Conservation (phyloP, 208 protist species). For the Acanthamoeba polyphaga region DNA sequence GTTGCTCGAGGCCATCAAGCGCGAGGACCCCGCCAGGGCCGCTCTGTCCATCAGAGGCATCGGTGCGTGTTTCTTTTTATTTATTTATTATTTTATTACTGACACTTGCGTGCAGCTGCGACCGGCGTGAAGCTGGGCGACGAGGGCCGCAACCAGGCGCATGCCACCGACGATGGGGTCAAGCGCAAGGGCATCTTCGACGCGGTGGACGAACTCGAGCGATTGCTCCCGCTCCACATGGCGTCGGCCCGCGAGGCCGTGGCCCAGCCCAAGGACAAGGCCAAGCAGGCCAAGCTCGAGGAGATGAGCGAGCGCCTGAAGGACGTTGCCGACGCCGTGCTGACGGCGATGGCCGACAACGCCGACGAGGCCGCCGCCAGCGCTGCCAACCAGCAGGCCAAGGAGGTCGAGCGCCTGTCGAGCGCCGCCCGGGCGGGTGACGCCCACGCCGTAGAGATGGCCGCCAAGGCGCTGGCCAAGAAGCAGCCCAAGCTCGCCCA, state of each 20-base stretch:
- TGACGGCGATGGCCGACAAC: slow-evolving; percentile 9
- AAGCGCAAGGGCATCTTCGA: background rate
- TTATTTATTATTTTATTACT: background rate
- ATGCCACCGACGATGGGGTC: background rate
- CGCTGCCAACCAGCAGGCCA: slow-evolving; percentile 50
- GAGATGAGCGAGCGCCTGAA: slow-evolving; percentile 35
- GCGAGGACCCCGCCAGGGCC: background rate
- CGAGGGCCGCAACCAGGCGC: background rate
- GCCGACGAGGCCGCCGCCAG: slow-evolving; percentile 38
- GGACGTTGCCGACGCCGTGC: background rate
- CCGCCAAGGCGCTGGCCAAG: slow-evolving; percentile 68
- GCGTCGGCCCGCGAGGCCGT: background rate
- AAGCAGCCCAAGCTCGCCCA: slow-evolving; percentile 50
- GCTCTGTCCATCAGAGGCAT: background rate
- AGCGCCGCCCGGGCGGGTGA: background rate
- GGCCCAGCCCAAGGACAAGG: slow-evolving; percentile 8
- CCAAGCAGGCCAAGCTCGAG: slow-evolving; percentile 8
- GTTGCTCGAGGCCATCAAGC: slow-evolving; percentile 19
- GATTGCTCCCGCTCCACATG: slow-evolving; percentile 23
- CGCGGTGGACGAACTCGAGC: slow-evolving; percentile 54
- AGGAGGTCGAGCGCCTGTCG: background rate
- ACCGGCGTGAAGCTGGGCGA: slow-evolving; percentile 8
- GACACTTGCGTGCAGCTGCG: background rate
- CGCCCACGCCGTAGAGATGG: slow-evolving; percentile 41
- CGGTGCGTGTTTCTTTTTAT: background rate